These are phyloP conservation scores for Fusarium circinatum DNA, from an alignment of 2,329 filamentous ascomycete genomes.

Conservation along the genomic window DNA sequence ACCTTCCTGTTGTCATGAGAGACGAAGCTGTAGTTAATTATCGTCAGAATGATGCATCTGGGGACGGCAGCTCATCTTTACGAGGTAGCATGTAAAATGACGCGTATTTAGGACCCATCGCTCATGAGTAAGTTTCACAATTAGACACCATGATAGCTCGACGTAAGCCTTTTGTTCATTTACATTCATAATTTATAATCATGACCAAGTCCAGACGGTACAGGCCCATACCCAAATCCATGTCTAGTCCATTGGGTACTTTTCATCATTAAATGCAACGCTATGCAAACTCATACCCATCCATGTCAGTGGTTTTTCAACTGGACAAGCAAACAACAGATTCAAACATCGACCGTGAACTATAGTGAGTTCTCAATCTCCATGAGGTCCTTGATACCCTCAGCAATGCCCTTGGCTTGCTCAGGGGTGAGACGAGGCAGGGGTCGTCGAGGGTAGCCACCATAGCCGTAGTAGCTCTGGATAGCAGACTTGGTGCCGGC, in stretches of 20 bases:
- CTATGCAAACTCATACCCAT: slow-evolving; percentile 33
- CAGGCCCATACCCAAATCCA: not conserved
- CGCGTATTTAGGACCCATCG: not conserved
- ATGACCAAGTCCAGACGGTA: slow-evolving; percentile 1
- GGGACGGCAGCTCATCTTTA: not conserved
- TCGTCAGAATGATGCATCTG: not conserved
- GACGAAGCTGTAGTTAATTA: not conserved
- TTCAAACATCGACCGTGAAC: not conserved
- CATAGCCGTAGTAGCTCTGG: slow-evolving; percentile 84
- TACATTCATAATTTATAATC: slow-evolving; percentile 25
- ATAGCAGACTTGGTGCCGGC: slow-evolving; percentile 88
- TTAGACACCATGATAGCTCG: not conserved
- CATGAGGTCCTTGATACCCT: slow-evolving; percentile 72
- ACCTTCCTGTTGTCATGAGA: not conserved
- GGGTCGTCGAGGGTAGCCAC: slow-evolving; percentile 78
- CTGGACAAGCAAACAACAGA: not conserved
- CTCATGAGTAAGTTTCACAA: not conserved
- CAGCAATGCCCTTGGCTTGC: slow-evolving; percentile 61
- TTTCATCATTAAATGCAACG: slow-evolving; percentile 37
- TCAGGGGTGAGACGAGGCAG: slow-evolving; percentile 73
- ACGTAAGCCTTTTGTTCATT: slow-evolving; percentile 21
- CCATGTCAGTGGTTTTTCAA: not conserved
- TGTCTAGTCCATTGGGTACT: not conserved
- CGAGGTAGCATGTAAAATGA: not conserved
- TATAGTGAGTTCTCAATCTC: slow-evolving; percentile 68